A percentile compares a stretch with the other conserved stretches of the same genome.
Evolutionary conservation across 2,329 filamentous ascomycete species (phyloP).

Genomic region (Penicillium rolfsii): DNA sequence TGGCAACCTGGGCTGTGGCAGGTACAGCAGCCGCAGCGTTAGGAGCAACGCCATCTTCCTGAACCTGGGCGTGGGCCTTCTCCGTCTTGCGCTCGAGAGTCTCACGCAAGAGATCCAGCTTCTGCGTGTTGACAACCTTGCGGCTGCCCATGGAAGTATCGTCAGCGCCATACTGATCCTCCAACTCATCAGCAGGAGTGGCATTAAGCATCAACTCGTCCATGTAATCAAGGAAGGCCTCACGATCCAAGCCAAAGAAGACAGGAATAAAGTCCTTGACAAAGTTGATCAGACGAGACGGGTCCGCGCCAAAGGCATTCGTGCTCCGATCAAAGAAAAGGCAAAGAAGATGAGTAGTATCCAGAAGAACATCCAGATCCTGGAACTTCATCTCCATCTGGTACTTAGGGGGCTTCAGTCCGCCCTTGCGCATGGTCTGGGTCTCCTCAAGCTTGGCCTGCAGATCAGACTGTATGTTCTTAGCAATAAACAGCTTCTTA

Average conservation of each 20-base stretch:
- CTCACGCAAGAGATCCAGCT: conserved; percentile 76
- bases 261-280: conserved; percentile 74
- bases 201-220: conserved; percentile 70
- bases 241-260: conserved; percentile 76
- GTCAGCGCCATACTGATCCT: conserved; percentile 67
- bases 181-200: conserved; percentile 75
- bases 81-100: conserved; percentile 80
- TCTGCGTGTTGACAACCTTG: conserved; percentile 68
- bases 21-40: conserved; percentile 52
- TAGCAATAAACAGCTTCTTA: conserved; percentile 87
- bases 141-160: conserved; percentile 72
- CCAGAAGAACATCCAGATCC: conserved; percentile 68
- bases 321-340: conserved; percentile 53
- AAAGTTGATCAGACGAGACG: conserved; percentile 73
- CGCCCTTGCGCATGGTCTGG: conserved; percentile 68
- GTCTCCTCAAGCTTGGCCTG: conserved; percentile 93
- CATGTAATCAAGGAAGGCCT: conserved; percentile 68
- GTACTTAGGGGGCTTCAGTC: conserved; percentile 64
- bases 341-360: conserved; percentile 53
- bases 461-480: conserved; percentile 86
- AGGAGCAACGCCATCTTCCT: conserved; percentile 60
- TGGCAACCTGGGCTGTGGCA: conserved; percentile 83
- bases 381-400: conserved; percentile 77
- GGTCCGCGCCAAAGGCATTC: conserved; percentile 62
- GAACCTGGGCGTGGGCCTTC: conserved; percentile 70